Percentiles rank a stretch among this genome's conserved stretches.
Evolutionary conservation across 2,329 filamentous ascomycete species (phyloP).

Genomic region (Achaetomium macrosporum): DNA sequence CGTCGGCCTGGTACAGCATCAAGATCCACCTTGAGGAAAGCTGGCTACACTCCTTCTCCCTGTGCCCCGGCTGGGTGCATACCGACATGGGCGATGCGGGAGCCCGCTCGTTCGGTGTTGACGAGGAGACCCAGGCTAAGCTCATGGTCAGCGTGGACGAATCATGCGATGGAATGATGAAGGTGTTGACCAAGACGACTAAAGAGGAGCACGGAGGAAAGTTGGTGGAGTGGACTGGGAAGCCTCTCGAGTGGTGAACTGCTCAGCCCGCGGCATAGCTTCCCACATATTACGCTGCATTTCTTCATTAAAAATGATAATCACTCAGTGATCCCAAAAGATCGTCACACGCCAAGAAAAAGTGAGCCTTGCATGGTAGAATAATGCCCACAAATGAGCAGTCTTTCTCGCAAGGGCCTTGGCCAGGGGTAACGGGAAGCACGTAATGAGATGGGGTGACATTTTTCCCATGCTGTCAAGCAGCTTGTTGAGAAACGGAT

Average conservation of each 20-base stretch:
- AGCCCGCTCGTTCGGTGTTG: neutral
- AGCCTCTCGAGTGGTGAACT: neutral
- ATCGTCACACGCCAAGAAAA: too few species aligned
- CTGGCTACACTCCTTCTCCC: slow-evolving; percentile 10
- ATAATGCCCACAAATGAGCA: too few species aligned
- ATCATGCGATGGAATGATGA: neutral
- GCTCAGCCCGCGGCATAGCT: too few species aligned
- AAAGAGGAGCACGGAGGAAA: neutral
- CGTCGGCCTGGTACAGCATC: slow-evolving; percentile 11
- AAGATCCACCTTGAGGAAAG: slow-evolving; percentile 15
- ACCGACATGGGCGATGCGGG: slow-evolving; percentile 20
- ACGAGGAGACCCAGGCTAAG: neutral
- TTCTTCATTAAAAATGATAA: too few species aligned
- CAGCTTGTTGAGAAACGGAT: too few species aligned
- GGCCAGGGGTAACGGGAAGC: too few species aligned
- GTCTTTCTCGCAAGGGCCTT: too few species aligned
- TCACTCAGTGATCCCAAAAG: too few species aligned
- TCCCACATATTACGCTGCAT: too few species aligned
- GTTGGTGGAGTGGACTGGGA: neutral
- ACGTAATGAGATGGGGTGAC: too few species aligned
- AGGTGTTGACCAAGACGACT: neutral
- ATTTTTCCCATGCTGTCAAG: too few species aligned
- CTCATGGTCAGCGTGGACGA: neutral
- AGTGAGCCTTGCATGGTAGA: too few species aligned
- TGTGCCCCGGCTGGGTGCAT: slow-evolving; percentile 20